phyloP scores from a whole-genome alignment of 2,329 filamentous ascomycete genomes.

The Beauveria sp. region DNA sequence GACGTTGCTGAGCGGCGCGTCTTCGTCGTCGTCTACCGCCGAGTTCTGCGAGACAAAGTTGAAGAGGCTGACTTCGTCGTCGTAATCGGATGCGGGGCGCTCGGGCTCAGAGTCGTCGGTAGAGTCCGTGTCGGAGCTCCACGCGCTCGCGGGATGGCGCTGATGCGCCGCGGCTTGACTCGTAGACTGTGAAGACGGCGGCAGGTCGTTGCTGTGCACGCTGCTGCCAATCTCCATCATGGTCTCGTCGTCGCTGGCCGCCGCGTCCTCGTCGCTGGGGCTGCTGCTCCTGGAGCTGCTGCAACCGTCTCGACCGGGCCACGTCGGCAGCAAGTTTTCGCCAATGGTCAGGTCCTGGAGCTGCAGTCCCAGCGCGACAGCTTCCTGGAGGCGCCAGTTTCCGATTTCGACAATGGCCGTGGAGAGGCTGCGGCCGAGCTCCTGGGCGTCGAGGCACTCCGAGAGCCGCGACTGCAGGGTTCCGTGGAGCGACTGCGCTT shows the following conservation, averaged over 20 bases:
- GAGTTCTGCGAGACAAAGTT: conserved; percentile 15
- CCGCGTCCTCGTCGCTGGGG: background rate
- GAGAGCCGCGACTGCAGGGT: conserved; percentile 19
- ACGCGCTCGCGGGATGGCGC: background rate
- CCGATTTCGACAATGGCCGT: conserved; percentile 20
- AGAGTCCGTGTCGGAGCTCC: conserved; percentile 1
- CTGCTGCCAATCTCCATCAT: background rate
- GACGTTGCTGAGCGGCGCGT: conserved; percentile 17
- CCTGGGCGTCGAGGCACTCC: conserved; percentile 13
- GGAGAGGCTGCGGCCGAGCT: conserved; percentile 16
- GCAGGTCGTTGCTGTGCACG: background rate
- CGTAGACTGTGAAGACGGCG: conserved; percentile 3
- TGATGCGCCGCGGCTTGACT: background rate
- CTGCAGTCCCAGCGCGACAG: conserved; percentile 16
- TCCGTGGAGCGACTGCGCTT: conserved; percentile 17
- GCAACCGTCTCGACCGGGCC: conserved; percentile 13
- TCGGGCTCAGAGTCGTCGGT: background rate
- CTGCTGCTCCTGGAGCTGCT: no score
- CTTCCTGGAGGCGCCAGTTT: conserved; percentile 20
- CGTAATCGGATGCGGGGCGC: background rate
- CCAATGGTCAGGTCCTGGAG: conserved; percentile 20
- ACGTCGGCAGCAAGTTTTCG: conserved; percentile 22
- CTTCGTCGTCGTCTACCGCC: conserved; percentile 12
- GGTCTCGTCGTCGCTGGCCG: conserved; percentile 11
- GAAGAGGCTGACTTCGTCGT: conserved; percentile 5